phyloP scores from a whole-genome alignment of 1,284 basidiomycete genomes.

The Stereum hirsutum region DNA sequence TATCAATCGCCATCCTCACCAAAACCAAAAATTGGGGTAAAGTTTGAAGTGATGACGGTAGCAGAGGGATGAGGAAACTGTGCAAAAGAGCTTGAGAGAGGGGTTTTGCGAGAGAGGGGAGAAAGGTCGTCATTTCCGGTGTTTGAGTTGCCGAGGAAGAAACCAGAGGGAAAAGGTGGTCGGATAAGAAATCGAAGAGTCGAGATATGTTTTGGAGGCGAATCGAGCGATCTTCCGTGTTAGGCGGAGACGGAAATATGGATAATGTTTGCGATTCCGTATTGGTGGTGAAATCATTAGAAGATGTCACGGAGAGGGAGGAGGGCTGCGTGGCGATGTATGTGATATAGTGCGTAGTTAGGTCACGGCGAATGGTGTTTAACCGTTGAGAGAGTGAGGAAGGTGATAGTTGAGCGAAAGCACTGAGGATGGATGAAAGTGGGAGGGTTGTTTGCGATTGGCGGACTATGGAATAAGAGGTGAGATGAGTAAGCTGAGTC shows the following conservation, averaged over 20 bases:
- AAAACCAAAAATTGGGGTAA: conserved; percentile 57
- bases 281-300: conserved; percentile 20
- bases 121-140: conserved; percentile 31
- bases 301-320: conserved; percentile 27
- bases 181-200: conserved; percentile 46
- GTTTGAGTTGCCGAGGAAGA: conserved; percentile 47
- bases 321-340: conserved; percentile 42
- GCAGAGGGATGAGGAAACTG: conserved; percentile 51
- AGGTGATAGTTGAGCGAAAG: conserved; percentile 50
- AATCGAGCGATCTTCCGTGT: conserved; percentile 24
- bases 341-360: conserved; percentile 52
- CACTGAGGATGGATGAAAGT: conserved; percentile 47
- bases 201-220: conserved; percentile 45
- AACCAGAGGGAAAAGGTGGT: conserved; percentile 36
- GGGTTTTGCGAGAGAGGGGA: conserved; percentile 46
- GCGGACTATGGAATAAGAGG: conserved; percentile 32
- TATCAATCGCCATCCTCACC: conserved; percentile 41
- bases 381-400: conserved; percentile 46
- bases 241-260: conserved; percentile 34
- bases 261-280: conserved; percentile 35
- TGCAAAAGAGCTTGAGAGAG: conserved; percentile 50
- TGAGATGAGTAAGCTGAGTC: not conserved
- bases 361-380: conserved; percentile 52
- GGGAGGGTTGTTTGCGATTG: conserved; percentile 40
- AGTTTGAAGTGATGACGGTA: conserved; percentile 51